Evolutionary conservation across 2,329 filamentous ascomycete genomes (phyloP).

Genomic region (Simplicillium aogashimaense): DNA sequence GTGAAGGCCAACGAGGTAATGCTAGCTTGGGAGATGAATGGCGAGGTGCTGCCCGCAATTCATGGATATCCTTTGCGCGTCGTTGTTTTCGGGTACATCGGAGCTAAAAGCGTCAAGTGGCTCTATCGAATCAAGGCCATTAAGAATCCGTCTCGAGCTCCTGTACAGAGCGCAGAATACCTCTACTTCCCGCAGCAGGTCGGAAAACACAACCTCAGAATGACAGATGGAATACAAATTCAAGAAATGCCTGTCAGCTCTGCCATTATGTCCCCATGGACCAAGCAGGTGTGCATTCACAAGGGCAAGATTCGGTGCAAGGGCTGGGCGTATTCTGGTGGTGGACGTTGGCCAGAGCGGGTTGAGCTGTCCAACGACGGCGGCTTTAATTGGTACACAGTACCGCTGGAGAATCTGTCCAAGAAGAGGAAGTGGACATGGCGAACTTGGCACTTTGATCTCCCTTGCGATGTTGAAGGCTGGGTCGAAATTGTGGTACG

Average conservation of each 20-base stretch:
- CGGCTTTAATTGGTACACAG: slow-evolving; percentile 54
- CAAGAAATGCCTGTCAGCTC: slow-evolving; percentile 63
- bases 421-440: slow-evolving; percentile 54
- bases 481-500: slow-evolving; percentile 50
- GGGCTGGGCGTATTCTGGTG: slow-evolving; percentile 50
- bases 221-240: slow-evolving; percentile 53
- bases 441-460: slow-evolving; percentile 52
- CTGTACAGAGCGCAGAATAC: slow-evolving; percentile 56
- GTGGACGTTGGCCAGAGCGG: slow-evolving; percentile 48
- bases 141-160: slow-evolving; percentile 40
- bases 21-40: slow-evolving; percentile 65
- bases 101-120: slow-evolving; percentile 55
- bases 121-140: slow-evolving; percentile 54
- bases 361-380: slow-evolving; percentile 57
- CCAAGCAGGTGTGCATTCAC: slow-evolving; percentile 52
- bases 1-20: slow-evolving; percentile 58
- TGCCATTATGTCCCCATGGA: slow-evolving; percentile 55
- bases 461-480: slow-evolving; percentile 53
- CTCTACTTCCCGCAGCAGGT: slow-evolving; percentile 60
- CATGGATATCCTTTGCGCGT: slow-evolving; percentile 49
- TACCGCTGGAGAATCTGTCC: slow-evolving; percentile 49
- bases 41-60: slow-evolving; percentile 52
- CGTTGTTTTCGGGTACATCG: slow-evolving; percentile 58
- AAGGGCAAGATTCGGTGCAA: slow-evolving; percentile 45
- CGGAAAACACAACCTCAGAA: slow-evolving; percentile 54